Percentiles rank a stretch among this genome's conserved stretches.
Conservation (phyloP, 1,284 basidiomycete genomes). For the Moniliophthora roreri region DNA sequence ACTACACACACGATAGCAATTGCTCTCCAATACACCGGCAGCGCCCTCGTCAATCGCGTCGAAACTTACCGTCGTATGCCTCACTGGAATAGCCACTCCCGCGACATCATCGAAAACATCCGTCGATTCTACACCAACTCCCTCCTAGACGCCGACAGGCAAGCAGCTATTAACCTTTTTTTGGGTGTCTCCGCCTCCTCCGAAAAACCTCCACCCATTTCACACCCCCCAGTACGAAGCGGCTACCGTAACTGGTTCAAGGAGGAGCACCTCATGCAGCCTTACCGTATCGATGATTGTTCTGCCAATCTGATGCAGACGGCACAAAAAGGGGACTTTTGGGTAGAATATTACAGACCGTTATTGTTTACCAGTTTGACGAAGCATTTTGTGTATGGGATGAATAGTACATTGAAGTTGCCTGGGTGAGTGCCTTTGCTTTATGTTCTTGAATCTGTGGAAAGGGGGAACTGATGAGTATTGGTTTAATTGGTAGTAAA, state of each 20-base stretch:
- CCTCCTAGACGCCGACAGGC: conserved; percentile 95
- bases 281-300: conserved; percentile 60
- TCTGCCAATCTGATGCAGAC: conserved; percentile 55
- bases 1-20: conserved; percentile 74
- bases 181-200: no score
- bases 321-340: conserved; percentile 72
- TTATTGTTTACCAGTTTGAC: conserved; percentile 78
- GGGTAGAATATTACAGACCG: conserved; percentile 91
- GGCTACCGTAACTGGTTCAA: conserved; percentile 86
- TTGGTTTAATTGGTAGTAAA: conserved; percentile 45
- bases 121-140: conserved; percentile 96
- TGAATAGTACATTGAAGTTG: conserved; percentile 83
- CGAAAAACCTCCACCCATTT: conserved; percentile 48
- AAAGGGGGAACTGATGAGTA: not conserved
- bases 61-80: conserved; percentile 96
- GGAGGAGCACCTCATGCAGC: conserved; percentile 63
- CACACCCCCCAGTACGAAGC: conserved; percentile 49
- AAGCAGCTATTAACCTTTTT: conserved; percentile 96
- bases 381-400: conserved; percentile 84
- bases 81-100: conserved; percentile 97
- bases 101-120: conserved; percentile 97
- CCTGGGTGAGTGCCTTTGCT: conserved; percentile 71
- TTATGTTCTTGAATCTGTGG: conserved; percentile 4
- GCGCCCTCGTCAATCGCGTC: conserved; percentile 94
- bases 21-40: conserved; percentile 95